Base-by-base conservation (phyloP, 2,329 filamentous ascomycete genomes). In the Teratosphaeria zuluensis region DNA sequence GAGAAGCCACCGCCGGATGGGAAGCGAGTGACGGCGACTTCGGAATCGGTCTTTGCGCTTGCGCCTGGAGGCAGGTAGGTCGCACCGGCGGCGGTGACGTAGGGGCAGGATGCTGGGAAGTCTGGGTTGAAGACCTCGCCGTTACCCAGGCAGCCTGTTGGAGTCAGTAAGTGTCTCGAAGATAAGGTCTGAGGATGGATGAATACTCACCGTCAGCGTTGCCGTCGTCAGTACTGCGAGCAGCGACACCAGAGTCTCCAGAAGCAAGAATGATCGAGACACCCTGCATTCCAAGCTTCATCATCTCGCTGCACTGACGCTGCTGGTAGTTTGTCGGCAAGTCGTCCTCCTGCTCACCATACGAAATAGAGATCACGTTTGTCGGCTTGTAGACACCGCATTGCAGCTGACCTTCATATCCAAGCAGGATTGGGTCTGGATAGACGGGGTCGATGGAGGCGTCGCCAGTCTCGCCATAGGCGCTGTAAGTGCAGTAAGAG, bases 311-410 rank as follows among this genome's bases (percentile, higher is more conserved):
- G 65, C 80, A 83, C 68, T 83, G 80, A 3, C 81, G 73, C 54
- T 74, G 64, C 60, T 78, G 75, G 64, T 83, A 84, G 58, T 70
- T 71, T 4, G 72, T 70, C 1, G 78, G 75, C 7, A 80, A 69
- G 54, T 78, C 76, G 16, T 72, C 76, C 69, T 83, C 80, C 61
- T 81, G 78, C 59, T 86, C 83, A 53, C 84, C 84, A 67, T 88
- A 88, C 0, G 83, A 86, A 12, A 81, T 82, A 53, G 78, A 81
- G 65, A 88, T 79, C 8, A 84, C 80, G 57, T 83, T 80, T 0
- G 54, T 31, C 4, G 52, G 52, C 28, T 31, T 53, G 24, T 53
- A 53, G 32, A 53, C 62, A 51, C 64, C 64, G 38, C 64, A 66
- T 54, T 63, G 58, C n/a, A 65, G 56, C n/a, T 56, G 69, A 61